These are phyloP conservation scores for Medicago ruthenica DNA, from an alignment of 306 rosid genomes.

Conservation along the genomic window DNA sequence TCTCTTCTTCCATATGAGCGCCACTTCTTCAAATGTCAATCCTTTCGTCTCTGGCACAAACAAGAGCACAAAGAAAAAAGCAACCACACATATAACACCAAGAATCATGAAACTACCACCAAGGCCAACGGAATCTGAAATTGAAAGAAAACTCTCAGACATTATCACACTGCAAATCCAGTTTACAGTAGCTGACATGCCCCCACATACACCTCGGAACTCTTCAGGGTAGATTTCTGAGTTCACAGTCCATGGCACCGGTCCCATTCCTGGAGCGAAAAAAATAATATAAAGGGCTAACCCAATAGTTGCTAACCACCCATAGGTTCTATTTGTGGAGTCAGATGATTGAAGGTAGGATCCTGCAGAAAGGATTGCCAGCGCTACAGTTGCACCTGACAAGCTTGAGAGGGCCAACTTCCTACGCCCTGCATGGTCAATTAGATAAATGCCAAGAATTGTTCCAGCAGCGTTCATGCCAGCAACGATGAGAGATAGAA, in stretches of 20 bases:
- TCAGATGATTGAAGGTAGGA: slow-evolving; percentile 53
- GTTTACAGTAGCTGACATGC: slow-evolving; percentile 85
- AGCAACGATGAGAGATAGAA: slow-evolving; percentile 67
- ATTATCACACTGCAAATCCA: slow-evolving; percentile 80
- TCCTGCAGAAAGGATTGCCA: slow-evolving; percentile 59
- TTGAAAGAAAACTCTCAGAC: slow-evolving; percentile 66
- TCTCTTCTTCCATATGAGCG: slow-evolving; percentile 68
- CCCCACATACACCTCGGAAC: slow-evolving; percentile 74
- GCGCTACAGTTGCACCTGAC: slow-evolving; percentile 61
- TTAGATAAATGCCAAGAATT: slow-evolving; percentile 72
- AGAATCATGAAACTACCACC: slow-evolving; percentile 67
- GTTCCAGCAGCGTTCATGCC: slow-evolving; percentile 78
- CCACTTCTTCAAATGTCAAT: slow-evolving; percentile 79
- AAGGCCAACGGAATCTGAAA: slow-evolving; percentile 61
- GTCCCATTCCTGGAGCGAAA: slow-evolving; percentile 85
- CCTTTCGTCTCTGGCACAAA: slow-evolving; percentile 81
- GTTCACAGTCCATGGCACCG: slow-evolving; percentile 56
- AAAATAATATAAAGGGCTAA: slow-evolving; percentile 64
- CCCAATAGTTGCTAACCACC: slow-evolving; percentile 70
- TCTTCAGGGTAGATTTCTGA: slow-evolving; percentile 84
- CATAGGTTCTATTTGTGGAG: slow-evolving; percentile 47
- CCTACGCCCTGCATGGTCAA: slow-evolving; percentile 67
- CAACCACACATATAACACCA: slow-evolving; percentile 57
- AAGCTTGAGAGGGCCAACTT: slow-evolving; percentile 73
- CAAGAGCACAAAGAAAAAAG: slow-evolving; percentile 59